Percentiles rank a stretch among this genome's conserved stretches.
Evolutionary conservation across 1,284 basidiomycete species (phyloP).

Genomic region (Cronartium ribicola): DNA sequence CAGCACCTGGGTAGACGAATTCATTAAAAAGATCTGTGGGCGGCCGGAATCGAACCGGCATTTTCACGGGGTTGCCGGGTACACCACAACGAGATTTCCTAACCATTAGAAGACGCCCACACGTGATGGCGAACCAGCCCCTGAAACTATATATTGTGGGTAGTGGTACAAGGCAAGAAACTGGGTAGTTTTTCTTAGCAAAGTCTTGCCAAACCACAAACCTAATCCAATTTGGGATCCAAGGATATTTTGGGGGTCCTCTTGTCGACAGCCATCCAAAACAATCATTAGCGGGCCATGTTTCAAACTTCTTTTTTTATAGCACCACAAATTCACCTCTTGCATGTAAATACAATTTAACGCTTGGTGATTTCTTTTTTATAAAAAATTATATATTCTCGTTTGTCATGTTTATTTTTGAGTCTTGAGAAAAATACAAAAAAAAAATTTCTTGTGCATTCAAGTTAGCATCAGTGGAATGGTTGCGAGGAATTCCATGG

Average conservation of each 20-base stretch:
- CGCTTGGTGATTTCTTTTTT: background rate
- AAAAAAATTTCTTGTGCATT: background rate
- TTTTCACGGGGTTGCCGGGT: constrained; percentile 19
- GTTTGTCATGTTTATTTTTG: background rate
- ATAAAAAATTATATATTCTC: background rate
- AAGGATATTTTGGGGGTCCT: background rate
- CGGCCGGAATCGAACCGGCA: constrained; percentile 42
- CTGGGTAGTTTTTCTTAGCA: background rate
- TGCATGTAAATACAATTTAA: background rate
- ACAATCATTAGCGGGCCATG: background rate
- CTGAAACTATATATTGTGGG: too few species aligned
- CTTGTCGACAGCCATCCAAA: background rate
- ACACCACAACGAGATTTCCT: constrained; percentile 43
- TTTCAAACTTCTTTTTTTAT: background rate
- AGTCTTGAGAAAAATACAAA: background rate
- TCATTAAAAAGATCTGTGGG: too few species aligned
- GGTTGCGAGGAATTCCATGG: background rate
- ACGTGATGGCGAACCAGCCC: too few species aligned
- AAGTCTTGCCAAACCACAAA: background rate
- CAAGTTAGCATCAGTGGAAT: background rate
- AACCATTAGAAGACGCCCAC: constrained; percentile 43
- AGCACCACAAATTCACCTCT: background rate
- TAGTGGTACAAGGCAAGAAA: too few species aligned
- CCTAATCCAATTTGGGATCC: background rate
- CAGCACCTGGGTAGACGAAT: too few species aligned